Evolutionary conservation across 345 rosid genomes (phyloP).

Genomic region (Isatis tinctoria): DNA sequence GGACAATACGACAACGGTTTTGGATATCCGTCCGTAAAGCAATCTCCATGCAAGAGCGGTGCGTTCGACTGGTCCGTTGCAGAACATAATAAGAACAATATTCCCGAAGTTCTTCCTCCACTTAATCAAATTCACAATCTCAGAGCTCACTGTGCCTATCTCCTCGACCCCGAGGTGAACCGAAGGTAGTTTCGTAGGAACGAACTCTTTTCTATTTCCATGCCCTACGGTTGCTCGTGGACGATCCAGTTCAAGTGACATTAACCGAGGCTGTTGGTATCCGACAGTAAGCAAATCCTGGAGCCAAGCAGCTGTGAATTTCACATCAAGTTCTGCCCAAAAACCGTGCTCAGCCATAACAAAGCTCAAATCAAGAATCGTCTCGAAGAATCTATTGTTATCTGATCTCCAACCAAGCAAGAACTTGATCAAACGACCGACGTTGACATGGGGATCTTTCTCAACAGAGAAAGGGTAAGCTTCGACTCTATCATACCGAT

Average conservation of each 20-base stretch:
- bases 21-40: slow-evolving; percentile 91
- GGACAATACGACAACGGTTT: slow-evolving; percentile 82
- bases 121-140: slow-evolving; percentile 82
- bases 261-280: slow-evolving; percentile 92
- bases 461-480: slow-evolving; percentile 95
- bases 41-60: slow-evolving; percentile 97
- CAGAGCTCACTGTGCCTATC: slow-evolving; percentile 80
- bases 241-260: slow-evolving; percentile 87
- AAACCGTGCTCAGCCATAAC: slow-evolving; percentile 93
- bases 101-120: slow-evolving; percentile 98
- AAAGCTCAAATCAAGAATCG: slow-evolving; percentile 78
- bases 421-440: slow-evolving; percentile 79
- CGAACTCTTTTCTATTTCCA: slow-evolving; percentile 84
- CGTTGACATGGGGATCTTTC: slow-evolving; percentile 97
- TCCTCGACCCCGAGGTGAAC: slow-evolving; percentile 98
- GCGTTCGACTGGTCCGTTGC: slow-evolving; percentile 85
- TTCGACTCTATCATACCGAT: slow-evolving; percentile 77
- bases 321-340: slow-evolving; percentile 88
- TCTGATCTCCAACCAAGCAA: slow-evolving; percentile 88
- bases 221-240: slow-evolving; percentile 78
- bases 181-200: slow-evolving; percentile 83
- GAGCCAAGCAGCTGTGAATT: slow-evolving; percentile 95
- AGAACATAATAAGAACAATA: slow-evolving; percentile 90
- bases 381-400: slow-evolving; percentile 83
- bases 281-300: slow-evolving; percentile 96